Evolutionary conservation across 2,329 filamentous ascomycete genomes (phyloP), one percentile per base, ranked within the genome.

Genomic region (Pseudogymnoascus sp.): DNA sequence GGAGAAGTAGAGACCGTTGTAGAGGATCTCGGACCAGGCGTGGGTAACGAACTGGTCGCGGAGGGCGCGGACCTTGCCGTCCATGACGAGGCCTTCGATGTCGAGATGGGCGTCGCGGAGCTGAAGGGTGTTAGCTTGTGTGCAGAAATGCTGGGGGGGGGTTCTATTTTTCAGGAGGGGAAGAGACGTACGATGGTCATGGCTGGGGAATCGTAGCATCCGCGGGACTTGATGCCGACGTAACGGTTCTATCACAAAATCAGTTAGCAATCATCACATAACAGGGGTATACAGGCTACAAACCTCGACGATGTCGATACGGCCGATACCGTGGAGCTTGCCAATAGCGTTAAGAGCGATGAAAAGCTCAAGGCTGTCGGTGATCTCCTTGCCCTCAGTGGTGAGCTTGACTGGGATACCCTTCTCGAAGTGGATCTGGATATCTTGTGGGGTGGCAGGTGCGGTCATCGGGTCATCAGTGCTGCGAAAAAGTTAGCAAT

Each of bases 261-360:
- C 16, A 16, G 4, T 34, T 13, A n/a, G 34, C 7, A 48, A 25
- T 25, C 28, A 39, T 39, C 25, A 62, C 39, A 25, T 11, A 23
- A 23, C 13, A 6, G 5, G 21, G 0, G 13, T 6, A n/a, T 21
- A 8, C 13, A 11, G 41, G 80, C 89, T 90, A 63, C 90, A 84
- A 79, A 90, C 90, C 77, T 92, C 89, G 66, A 93, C 90, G 73
- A 93, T 93, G 76, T 93, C 90, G 69, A 93, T 88, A 72, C 90
- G 82, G 71, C 90, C 90, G 69, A 93, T 84, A 74, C 90, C 90
- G 78, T 92, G 80, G 68, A 80, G 82, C 75, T 85, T 83, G 68
- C 85, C 90, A 68, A 93, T 87, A 65, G 84, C 79, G 78, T 93
- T 93, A 70, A 85, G 81, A 64, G 84, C 81, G 66, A 85, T 79